Evolutionary conservation across 140 eudicot species (phyloP).

Genomic region (Anethum foeniculum): DNA sequence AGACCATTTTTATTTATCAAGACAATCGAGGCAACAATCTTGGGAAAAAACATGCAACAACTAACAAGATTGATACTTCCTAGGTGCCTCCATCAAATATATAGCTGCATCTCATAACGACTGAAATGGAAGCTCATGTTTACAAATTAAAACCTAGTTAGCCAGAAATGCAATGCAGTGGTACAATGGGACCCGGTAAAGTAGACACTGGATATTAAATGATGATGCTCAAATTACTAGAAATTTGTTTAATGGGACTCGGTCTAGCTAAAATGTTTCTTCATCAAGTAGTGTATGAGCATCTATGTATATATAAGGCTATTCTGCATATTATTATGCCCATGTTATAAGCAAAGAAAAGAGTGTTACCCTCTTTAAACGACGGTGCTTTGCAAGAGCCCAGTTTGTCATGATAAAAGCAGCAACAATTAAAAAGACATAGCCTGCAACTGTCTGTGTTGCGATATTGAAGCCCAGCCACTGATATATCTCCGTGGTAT

Average conservation of each 20-base stretch:
- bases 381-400: conserved; percentile 97
- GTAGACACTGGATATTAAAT: not conserved
- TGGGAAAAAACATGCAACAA: not conserved
- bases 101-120: not conserved
- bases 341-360: conserved; percentile 1
- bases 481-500: conserved; percentile 95
- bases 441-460: conserved; percentile 92
- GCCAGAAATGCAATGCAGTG: not conserved
- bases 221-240: not conserved
- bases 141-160: not conserved
- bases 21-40: not conserved
- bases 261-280: not conserved
- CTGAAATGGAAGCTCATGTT: not conserved
- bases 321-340: not conserved
- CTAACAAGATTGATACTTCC: not conserved
- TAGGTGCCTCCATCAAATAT: not conserved
- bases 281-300: not conserved
- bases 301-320: not conserved
- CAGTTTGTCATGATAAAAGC: conserved; percentile 89
- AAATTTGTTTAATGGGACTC: not conserved
- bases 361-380: conserved; percentile 69
- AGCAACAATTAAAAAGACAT: conserved; percentile 72
- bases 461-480: conserved; percentile 95
- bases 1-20: not conserved
- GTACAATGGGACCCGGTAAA: not conserved